A percentile compares a stretch with the other conserved stretches of the same genome.
Conservation (phyloP, 1,284 basidiomycete genomes). For the Irpex rosettiformis region DNA sequence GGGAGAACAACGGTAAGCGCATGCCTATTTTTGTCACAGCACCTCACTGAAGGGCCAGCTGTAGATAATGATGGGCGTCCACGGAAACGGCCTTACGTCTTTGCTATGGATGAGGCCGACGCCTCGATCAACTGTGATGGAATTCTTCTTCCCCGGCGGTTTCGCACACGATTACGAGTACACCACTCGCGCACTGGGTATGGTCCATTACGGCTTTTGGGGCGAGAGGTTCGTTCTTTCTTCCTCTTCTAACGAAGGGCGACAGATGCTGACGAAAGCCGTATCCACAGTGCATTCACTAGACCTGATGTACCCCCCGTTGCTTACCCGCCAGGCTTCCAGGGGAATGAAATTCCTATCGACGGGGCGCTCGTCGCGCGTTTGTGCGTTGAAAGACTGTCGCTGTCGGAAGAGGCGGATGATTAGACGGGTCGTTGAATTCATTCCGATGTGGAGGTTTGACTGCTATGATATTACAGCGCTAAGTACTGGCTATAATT, state of each 20-base stretch:
- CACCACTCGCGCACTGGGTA: slow-evolving; percentile 75
- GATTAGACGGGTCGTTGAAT: slow-evolving; percentile 27
- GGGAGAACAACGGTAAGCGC: slow-evolving; percentile 74
- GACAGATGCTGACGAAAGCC: background rate
- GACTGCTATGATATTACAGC: slow-evolving; percentile 2
- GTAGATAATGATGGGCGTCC: slow-evolving; percentile 85
- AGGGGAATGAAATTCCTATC: slow-evolving; percentile 55
- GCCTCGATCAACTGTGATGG: slow-evolving; percentile 75
- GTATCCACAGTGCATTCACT: slow-evolving; percentile 38
- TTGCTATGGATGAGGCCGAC: slow-evolving; percentile 84
- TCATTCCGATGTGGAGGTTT: too few relatives aligned
- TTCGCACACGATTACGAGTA: slow-evolving; percentile 88
- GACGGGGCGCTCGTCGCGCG: slow-evolving; percentile 40
- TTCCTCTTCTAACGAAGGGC: background rate
- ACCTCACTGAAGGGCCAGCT: background rate
- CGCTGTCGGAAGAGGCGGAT: slow-evolving; percentile 36
- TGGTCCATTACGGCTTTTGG: slow-evolving; percentile 88
- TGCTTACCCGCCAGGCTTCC: slow-evolving; percentile 54
- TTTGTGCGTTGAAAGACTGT: slow-evolving; percentile 33
- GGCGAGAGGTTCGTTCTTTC: slow-evolving; percentile 39
- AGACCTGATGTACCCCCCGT: slow-evolving; percentile 45
- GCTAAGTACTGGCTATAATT: slow-evolving; percentile 3
- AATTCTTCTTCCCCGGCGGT: slow-evolving; percentile 84
- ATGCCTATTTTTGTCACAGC: background rate
- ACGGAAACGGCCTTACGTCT: slow-evolving; percentile 83